phyloP scores from a whole-genome alignment of 2,329 filamentous ascomycete genomes.

The Aureobasidium lini region DNA sequence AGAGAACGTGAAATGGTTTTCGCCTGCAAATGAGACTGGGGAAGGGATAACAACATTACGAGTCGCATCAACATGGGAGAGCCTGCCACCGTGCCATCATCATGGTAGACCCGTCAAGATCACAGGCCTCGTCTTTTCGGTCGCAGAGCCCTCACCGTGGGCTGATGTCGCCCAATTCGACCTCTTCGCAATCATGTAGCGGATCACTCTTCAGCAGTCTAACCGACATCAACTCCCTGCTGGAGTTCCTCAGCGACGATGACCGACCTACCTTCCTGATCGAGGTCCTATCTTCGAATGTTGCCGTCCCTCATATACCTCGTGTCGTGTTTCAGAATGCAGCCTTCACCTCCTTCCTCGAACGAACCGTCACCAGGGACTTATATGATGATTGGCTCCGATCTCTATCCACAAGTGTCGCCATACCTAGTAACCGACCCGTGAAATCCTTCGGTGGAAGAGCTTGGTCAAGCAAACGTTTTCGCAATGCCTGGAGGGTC shows the following conservation, averaged over 20 bases:
- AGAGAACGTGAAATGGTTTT: not conserved
- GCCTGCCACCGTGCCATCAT: not conserved
- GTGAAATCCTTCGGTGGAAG: constrained; percentile 8
- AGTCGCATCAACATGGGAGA: not conserved
- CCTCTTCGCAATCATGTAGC: constrained; percentile 1
- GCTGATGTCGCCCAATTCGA: not conserved
- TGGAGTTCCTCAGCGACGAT: constrained; percentile 8
- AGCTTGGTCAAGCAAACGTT: constrained; percentile 10
- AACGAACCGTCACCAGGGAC: not conserved
- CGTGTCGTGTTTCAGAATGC: constrained; percentile 11
- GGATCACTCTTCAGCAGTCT: constrained; percentile 2
- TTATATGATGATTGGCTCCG: constrained; percentile 8
- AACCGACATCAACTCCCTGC: constrained; percentile 5
- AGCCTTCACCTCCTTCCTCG: constrained; percentile 1
- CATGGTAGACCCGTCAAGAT: constrained; percentile 8
- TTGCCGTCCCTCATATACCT: constrained; percentile 7
- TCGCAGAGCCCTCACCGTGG: constrained; percentile 3
- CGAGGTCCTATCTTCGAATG: not conserved
- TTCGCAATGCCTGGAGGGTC: constrained; percentile 9
- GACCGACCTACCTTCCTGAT: constrained; percentile 6
- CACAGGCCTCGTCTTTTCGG: constrained; percentile 1
- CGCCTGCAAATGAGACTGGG: not conserved
- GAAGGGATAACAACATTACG: not conserved
- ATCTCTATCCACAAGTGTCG: not conserved
- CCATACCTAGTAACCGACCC: not conserved